Evolutionary conservation across 495 filamentous ascomycete genomes (phyloP).

Genomic region (Cryomyces minteri): DNA sequence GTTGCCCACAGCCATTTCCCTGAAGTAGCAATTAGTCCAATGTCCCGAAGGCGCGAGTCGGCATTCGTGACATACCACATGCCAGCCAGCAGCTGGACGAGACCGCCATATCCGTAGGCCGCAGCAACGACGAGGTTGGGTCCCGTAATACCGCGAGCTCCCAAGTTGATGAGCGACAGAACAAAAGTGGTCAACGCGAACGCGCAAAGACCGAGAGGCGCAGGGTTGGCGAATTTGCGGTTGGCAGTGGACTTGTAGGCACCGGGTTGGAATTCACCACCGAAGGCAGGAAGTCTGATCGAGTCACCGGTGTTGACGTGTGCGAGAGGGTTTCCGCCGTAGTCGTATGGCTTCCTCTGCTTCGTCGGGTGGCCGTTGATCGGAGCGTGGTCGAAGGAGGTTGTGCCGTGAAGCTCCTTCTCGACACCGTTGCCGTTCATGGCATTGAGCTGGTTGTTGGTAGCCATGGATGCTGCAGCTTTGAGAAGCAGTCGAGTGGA

Average conservation of each 20-base stretch:
- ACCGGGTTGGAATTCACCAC: conserved; percentile 93
- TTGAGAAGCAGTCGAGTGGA: no score
- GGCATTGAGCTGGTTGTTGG: conserved; percentile 4
- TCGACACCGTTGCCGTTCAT: neutral
- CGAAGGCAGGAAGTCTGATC: conserved; percentile 56
- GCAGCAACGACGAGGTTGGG: conserved; percentile 23
- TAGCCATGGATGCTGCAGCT: neutral
- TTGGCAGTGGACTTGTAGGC: conserved; percentile 59
- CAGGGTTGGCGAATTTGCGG: conserved; percentile 47
- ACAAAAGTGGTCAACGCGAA: no score
- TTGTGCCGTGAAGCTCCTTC: conserved; percentile 7
- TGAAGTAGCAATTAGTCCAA: conserved; percentile 82
- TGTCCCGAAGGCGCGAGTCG: conserved; percentile 56
- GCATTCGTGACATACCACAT: no score
- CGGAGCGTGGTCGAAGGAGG: conserved; percentile 6
- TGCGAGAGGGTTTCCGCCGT: conserved; percentile 50
- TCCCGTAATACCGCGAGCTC: conserved; percentile 31
- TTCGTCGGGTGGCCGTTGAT: neutral
- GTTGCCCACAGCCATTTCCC: no score
- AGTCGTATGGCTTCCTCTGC: conserved; percentile 15
- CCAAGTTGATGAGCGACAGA: no score
- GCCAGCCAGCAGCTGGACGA: conserved; percentile 81
- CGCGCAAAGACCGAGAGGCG: conserved; percentile 62
- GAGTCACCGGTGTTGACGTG: conserved; percentile 43
- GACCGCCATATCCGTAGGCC: conserved; percentile 36